Evolutionary conservation across 1,284 basidiomycete genomes (phyloP), one percentile per base, ranked within the genome.

Genomic region (Irpex sp.): DNA sequence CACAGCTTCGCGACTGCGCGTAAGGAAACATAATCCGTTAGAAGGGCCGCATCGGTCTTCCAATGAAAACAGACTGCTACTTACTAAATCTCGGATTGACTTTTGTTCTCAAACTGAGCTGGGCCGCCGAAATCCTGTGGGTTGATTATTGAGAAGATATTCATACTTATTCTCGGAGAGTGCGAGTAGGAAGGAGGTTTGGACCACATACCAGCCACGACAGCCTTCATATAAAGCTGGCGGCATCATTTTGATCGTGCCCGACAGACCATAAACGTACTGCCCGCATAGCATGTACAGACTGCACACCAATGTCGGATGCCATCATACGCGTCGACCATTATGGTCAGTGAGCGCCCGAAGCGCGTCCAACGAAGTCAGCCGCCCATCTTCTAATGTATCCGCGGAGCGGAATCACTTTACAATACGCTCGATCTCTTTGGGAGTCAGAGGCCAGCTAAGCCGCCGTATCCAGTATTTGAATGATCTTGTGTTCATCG

Each of bases 111-210:
- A 17, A 17, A 19, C 13, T 50, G 49, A 8, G 11, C 61, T 49
- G 65, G 59, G 11, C 63, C 63, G 31, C 63, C 63, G 31, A 57
- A 35, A 47, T 66, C 65, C 51, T 51, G 62, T 54, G 63, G 65
- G 63, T 65, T 65, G 57, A 70, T 65, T 60, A 68, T 63, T 35
- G 61, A n/a, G 62, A 47, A 67, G 17, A 55, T 65, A 62, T 69
- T 61, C 66, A 69, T 68, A 26, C 63, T 63, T 35, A 54, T 43
- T 26, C 17, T 43, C 26, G 26, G 59, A 53, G 17, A 6, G 54
- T 17, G 53, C 6, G 39, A 53, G 11, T 26, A 21, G 7, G 17
- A 11, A 47, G 6, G 60, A 15, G 7, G 37, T 31, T 11, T 9
- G 19, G 13, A 21, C 17, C 11, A 8, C n/a, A n/a, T 21, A 21